These are phyloP conservation scores for Coemansia sp. DNA, from an alignment of 192 early-diverging fungal species.

Conservation along the genomic window DNA sequence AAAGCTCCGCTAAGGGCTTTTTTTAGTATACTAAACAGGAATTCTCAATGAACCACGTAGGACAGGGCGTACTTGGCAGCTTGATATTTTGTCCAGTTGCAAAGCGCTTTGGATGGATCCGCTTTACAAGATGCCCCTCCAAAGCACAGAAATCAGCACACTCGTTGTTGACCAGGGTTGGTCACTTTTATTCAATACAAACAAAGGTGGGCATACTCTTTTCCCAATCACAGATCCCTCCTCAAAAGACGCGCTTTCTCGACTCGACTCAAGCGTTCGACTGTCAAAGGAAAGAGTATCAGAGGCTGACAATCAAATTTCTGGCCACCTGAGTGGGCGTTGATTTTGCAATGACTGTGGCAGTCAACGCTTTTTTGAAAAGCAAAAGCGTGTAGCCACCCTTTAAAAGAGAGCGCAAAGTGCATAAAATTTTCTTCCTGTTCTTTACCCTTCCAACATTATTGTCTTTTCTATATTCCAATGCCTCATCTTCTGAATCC, in stretches of 20 bases:
- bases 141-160: neutral
- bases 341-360: neutral
- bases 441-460: neutral
- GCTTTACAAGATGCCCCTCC: neutral
- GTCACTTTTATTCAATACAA: neutral
- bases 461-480: neutral
- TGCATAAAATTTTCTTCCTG: neutral
- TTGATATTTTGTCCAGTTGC: neutral
- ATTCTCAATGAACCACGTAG: neutral
- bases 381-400: neutral
- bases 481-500: neutral
- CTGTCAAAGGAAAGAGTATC: neutral
- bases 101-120: neutral
- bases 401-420: neutral
- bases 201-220: neutral
- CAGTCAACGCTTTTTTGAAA: neutral
- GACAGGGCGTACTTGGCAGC: neutral
- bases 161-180: neutral
- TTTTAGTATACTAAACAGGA: neutral
- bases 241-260: neutral
- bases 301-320: neutral
- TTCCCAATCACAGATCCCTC: no score
- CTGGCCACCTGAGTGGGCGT: neutral
- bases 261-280: neutral
- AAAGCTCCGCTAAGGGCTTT: constrained; percentile 1